Conservation (phyloP, 805 yeast genomes). For the Ogataea henricii region DNA sequence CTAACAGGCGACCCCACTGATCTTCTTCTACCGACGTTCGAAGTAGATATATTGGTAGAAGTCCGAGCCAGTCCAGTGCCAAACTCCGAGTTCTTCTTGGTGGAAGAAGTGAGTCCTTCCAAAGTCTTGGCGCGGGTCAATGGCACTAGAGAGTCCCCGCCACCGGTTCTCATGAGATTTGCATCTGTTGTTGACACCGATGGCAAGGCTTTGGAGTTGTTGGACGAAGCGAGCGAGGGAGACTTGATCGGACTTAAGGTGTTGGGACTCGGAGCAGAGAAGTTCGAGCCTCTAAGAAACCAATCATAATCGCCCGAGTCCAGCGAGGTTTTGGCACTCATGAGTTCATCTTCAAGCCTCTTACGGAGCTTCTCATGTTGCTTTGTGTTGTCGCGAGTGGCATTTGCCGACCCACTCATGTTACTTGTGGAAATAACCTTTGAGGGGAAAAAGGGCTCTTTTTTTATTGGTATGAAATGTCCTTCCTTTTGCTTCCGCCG, state of each 20-base stretch:
- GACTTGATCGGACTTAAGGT: constrained; percentile 27
- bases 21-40: constrained; percentile 14
- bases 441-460: too few species aligned
- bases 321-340: constrained; percentile 16
- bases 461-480: too few species aligned
- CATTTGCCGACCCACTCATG: constrained; percentile 14
- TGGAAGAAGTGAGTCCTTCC: constrained; percentile 22
- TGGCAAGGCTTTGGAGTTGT: constrained; percentile 31
- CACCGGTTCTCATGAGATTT: constrained; percentile 5
- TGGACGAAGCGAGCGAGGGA: constrained; percentile 28
- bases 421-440: not conserved
- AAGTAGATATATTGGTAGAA: constrained; percentile 30
- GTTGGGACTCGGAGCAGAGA: constrained; percentile 9
- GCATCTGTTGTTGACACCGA: constrained; percentile 25
- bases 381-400: constrained; percentile 15
- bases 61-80: constrained; percentile 25
- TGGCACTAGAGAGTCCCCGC: constrained; percentile 14
- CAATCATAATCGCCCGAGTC: constrained; percentile 35
- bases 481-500: not conserved
- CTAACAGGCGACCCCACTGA: not conserved
- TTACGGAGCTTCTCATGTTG: constrained; percentile 34
- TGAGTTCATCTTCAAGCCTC: constrained; percentile 32
- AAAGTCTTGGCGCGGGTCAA: constrained; percentile 30
- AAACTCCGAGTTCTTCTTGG: constrained; percentile 14
- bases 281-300: constrained; percentile 29